Base-by-base conservation (phyloP, 2,329 filamentous ascomycete genomes). In the Westerdykella aurantiaca region DNA sequence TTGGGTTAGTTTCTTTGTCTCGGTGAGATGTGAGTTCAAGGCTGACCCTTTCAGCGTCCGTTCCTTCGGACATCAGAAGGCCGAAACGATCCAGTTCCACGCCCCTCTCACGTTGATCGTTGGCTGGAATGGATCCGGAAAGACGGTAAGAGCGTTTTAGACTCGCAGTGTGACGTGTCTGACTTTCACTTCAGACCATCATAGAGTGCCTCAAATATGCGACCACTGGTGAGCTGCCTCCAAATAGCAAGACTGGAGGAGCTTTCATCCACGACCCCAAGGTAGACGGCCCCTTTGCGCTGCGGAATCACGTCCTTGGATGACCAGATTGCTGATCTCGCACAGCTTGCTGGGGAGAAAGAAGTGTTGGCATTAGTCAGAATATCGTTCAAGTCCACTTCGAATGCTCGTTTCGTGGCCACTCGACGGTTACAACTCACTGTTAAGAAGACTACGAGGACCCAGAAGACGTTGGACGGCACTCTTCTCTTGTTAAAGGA, bases 151-250 rank as follows among this genome's bases (percentile, higher is more conserved):
- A 56, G 66, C 21, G 22, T 21, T 18, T 21, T 18, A 7, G 11
- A 35, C 4, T 22, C 22, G 21, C 37, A n/a, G 14, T 18, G 10
- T 29, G 2, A 39, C 38, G 18, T 31, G 14, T 13, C 33, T 35
- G 33, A 35, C 9, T 13, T 23, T 41, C 7, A 23, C 17, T 31
- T 34, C 47, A 79, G 73, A 97, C 93, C 45, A 95, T 98, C 63
- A 98, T 98, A 69, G 93, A 98, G 69, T 95, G 89, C 66, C 85
- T 98, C 61, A 96, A 96, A 65, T 98, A 96, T 81, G 90, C 88
- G 41, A 96, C 94, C 14, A 96, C 90, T 6, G 94, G 93, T 44
- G 86, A 94, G 60, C 79, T 95, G 38, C 93, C 93, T 1, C 88
- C 93, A 25, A 95, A 96, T 73, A 90, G 84, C 63, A 82, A 78